These are phyloP conservation scores for Globisporangium apiculatum DNA, from an alignment of 352 stramenopile genomes.

Conservation along the genomic window DNA sequence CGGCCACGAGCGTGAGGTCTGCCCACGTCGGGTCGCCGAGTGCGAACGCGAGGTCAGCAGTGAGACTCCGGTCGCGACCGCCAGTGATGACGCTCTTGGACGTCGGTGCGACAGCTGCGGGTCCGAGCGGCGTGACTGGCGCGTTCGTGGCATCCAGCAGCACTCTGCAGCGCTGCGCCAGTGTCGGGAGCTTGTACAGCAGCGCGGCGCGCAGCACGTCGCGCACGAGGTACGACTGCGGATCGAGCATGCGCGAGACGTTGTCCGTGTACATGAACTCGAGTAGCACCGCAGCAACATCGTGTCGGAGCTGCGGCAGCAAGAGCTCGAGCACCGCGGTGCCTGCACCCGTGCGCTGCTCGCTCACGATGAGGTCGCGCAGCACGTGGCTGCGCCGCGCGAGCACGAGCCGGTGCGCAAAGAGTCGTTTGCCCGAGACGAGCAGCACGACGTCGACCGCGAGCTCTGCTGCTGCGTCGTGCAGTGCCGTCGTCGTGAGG, in stretches of 20 bases:
- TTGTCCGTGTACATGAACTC: conserved; percentile 76
- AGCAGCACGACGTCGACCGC: conserved; percentile 39
- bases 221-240: conserved; percentile 39
- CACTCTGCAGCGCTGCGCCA: conserved; percentile 30
- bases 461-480: conserved; percentile 2
- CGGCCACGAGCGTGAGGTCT: conserved; percentile 45
- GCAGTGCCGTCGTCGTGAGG: not conserved
- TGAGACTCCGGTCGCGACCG: conserved; percentile 16
- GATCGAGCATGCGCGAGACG: conserved; percentile 37
- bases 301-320: conserved; percentile 35
- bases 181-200: conserved; percentile 29
- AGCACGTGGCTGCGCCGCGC: conserved; percentile 43
- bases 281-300: conserved; percentile 46
- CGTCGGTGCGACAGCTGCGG: not conserved
- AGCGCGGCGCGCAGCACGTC: conserved; percentile 51
- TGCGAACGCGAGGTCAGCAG: conserved; percentile 39
- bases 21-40: conserved; percentile 37
- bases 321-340: conserved; percentile 30
- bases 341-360: conserved; percentile 18
- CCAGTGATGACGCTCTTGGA: conserved; percentile 1
- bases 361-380: conserved; percentile 42
- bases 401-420: conserved; percentile 56
- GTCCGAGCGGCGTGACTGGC: not conserved
- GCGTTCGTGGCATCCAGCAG: not conserved
- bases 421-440: conserved; percentile 29